Percentiles rank a stretch among this genome's conserved stretches.
These are phyloP conservation scores for Cadophora sp. DNA, from an alignment of 2,329 filamentous ascomycete species.

Conservation along the genomic window DNA sequence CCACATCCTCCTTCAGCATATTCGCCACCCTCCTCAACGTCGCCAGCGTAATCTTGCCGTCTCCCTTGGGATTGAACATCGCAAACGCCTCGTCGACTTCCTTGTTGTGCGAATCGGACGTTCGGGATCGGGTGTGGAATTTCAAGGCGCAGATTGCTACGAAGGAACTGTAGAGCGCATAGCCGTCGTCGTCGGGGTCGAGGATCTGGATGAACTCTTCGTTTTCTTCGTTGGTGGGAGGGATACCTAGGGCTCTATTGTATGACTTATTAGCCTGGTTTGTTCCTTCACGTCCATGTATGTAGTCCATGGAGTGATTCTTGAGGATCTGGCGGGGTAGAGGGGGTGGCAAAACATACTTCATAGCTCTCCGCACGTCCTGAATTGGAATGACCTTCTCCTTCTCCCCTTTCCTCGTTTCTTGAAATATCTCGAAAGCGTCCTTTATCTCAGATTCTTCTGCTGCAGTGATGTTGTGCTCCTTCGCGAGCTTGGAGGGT, in stretches of 20 bases:
- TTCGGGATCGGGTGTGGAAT: slow-evolving; percentile 66
- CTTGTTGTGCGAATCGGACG: slow-evolving; percentile 56
- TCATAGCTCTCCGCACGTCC: slow-evolving; percentile 71
- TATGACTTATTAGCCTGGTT: background rate
- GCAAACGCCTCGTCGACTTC: slow-evolving; percentile 84
- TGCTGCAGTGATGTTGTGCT: slow-evolving; percentile 82
- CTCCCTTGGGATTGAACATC: slow-evolving; percentile 71
- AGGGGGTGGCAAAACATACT: slow-evolving; percentile 55
- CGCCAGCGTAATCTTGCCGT: slow-evolving; percentile 76
- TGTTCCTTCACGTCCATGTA: background rate
- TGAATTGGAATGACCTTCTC: slow-evolving; percentile 54
- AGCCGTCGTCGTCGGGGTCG: slow-evolving; percentile 82
- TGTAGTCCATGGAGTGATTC: slow-evolving; percentile 5
- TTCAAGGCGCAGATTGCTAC: slow-evolving; percentile 89
- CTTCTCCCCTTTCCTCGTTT: slow-evolving; percentile 74
- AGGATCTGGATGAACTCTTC: slow-evolving; percentile 79
- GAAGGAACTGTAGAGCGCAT: slow-evolving; percentile 81
- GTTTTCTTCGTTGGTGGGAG: slow-evolving; percentile 70
- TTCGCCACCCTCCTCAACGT: slow-evolving; percentile 81
- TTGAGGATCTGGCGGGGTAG: slow-evolving; percentile 16
- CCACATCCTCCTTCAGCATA: slow-evolving; percentile 82
- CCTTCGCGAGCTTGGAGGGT: slow-evolving; percentile 88
- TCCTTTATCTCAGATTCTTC: slow-evolving; percentile 92
- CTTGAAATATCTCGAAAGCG: slow-evolving; percentile 83
- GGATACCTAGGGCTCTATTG: slow-evolving; percentile 81